Percentiles rank a stretch among this genome's conserved stretches.
phyloP scores from a whole-genome alignment of 768 basidiomycete species.

The Tylopilus sp. region DNA sequence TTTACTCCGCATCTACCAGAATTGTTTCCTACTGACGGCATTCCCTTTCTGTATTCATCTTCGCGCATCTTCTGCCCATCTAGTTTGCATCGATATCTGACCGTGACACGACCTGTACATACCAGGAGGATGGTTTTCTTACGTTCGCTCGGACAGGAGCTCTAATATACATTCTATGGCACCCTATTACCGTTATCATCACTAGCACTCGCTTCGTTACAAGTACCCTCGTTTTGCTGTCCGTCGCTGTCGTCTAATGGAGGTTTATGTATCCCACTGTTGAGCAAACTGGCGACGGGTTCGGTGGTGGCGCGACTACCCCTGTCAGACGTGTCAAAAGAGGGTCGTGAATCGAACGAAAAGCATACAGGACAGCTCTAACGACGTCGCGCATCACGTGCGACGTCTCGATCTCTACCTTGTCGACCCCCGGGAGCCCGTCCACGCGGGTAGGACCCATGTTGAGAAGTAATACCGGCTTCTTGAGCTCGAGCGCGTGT shows the following conservation, averaged over 20 bases:
- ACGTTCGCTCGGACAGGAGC: slow-evolving; percentile 23
- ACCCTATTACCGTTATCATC: slow-evolving; percentile 23
- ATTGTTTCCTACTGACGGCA: slow-evolving; percentile 21
- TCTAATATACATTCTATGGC: slow-evolving; percentile 30
- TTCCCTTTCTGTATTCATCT: slow-evolving; percentile 24
- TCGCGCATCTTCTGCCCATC: slow-evolving; percentile 11
- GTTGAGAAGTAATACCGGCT: slow-evolving; percentile 81
- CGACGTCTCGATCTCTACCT: slow-evolving; percentile 76
- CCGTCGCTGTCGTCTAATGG: slow-evolving; percentile 34
- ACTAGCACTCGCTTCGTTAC: slow-evolving; percentile 8
- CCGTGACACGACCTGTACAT: slow-evolving; percentile 27
- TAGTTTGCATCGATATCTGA: slow-evolving; percentile 25
- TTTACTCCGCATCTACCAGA: slow-evolving; percentile 7
- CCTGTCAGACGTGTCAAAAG: slow-evolving; percentile 32
- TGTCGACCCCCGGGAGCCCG: slow-evolving; percentile 59
- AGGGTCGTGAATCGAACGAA: not conserved
- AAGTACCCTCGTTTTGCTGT: slow-evolving; percentile 8
- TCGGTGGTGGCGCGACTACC: slow-evolving; percentile 44
- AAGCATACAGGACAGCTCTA: slow-evolving; percentile 54
- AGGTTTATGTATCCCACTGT: slow-evolving; percentile 58
- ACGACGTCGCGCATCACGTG: slow-evolving; percentile 68
- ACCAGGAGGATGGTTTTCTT: slow-evolving; percentile 15
- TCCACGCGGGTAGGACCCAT: slow-evolving; percentile 90
- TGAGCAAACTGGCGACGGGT: slow-evolving; percentile 49
- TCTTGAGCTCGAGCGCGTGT: slow-evolving; percentile 69